phyloP scores from a whole-genome alignment of 768 basidiomycete species.

The Mycena maculata region DNA sequence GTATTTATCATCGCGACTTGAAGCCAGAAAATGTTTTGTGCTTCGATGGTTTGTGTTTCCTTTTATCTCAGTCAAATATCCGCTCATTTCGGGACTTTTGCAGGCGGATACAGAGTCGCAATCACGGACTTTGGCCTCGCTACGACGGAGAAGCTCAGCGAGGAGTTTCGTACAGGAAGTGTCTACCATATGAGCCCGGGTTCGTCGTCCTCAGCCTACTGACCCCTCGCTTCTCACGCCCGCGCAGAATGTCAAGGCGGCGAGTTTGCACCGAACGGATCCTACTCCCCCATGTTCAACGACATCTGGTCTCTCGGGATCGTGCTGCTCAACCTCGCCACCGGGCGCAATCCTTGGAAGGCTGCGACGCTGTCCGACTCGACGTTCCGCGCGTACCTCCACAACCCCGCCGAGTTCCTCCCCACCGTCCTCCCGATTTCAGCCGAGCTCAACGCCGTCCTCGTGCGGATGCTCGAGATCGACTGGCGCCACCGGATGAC shows the following conservation, averaged over 20 bases:
- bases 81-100: not conserved
- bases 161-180: conserved; percentile 95
- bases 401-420: conserved; percentile 83
- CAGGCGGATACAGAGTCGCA: conserved; percentile 75
- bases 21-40: conserved; percentile 98
- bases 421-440: conserved; percentile 88
- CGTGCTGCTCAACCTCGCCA: conserved; percentile 94
- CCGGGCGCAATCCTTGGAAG: conserved; percentile 96
- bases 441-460: conserved; percentile 74
- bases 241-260: conserved; percentile 88
- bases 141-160: conserved; percentile 85
- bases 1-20: conserved; percentile 96
- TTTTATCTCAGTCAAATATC: no score
- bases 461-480: conserved; percentile 78
- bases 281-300: conserved; percentile 89
- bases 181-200: conserved; percentile 99
- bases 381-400: conserved; percentile 89
- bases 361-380: conserved; percentile 85
- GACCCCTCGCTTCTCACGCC: conserved; percentile 37
- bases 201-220: conserved; percentile 45
- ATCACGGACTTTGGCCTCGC: conserved; percentile 97
- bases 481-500: conserved; percentile 72
- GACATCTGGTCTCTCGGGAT: conserved; percentile 98
- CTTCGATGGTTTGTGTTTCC: conserved; percentile 57
- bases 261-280: conserved; percentile 66